Percentiles rank a stretch among this genome's conserved stretches.
Conservation (phyloP, 2,329 filamentous ascomycete genomes). For the Fusarium robinianum region DNA sequence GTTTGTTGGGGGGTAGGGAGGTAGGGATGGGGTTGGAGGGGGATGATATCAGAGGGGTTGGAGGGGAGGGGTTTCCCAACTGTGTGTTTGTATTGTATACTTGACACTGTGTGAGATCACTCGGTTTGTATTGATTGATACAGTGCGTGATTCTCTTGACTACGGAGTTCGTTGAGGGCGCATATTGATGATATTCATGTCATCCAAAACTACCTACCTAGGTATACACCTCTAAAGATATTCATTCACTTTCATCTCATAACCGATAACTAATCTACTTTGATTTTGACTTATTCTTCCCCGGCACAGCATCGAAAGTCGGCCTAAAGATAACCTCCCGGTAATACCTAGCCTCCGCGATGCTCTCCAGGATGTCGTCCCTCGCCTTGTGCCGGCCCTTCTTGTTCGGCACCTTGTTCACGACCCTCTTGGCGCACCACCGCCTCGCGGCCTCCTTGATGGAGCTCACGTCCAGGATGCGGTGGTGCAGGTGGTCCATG, state of each 20-base stretch:
- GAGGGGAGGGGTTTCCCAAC: too few species aligned
- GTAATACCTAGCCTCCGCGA: constrained; percentile 87
- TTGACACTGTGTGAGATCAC: constrained; percentile 29
- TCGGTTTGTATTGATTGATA: background rate
- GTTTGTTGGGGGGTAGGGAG: constrained; percentile 22
- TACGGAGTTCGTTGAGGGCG: constrained; percentile 15
- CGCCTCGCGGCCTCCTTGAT: constrained; percentile 88
- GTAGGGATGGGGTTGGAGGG: constrained; percentile 31
- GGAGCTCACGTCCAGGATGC: constrained; percentile 88
- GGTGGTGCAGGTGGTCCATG: constrained; percentile 80
- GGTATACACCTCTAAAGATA: too few species aligned
- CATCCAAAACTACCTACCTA: background rate
- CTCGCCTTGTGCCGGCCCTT: constrained; percentile 78
- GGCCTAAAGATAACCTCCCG: constrained; percentile 67
- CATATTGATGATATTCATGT: constrained; percentile 12
- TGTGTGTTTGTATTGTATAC: constrained; percentile 9
- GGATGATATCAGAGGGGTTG: constrained; percentile 38
- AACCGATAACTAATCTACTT: too few species aligned
- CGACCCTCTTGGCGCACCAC: constrained; percentile 62
- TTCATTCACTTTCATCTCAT: too few species aligned
- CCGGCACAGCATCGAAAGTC: constrained; percentile 34
- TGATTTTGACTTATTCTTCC: constrained; percentile 30
- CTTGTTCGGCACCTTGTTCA: constrained; percentile 71
- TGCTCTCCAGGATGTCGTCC: constrained; percentile 93
- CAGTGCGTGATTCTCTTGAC: constrained; percentile 15